Evolutionary conservation across 352 stramenopile species (phyloP).

Genomic region (Pythium coloratum): DNA sequence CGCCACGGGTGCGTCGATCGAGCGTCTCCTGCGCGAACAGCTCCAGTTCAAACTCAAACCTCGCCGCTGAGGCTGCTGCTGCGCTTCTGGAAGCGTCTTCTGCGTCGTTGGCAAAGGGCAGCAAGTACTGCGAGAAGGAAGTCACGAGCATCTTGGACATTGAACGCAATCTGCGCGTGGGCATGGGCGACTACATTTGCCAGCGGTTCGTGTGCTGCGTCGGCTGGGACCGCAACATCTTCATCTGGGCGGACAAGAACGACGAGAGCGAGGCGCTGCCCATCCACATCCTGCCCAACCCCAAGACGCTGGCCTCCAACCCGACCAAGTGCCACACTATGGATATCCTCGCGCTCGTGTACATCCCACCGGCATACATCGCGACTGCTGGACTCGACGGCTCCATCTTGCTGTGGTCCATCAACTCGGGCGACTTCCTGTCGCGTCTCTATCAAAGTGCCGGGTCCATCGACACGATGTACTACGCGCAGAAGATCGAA

Average conservation of each 20-base stretch:
- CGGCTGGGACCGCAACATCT: conserved; percentile 82
- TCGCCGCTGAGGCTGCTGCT: not conserved
- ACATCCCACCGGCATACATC: conserved; percentile 71
- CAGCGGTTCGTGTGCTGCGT: conserved; percentile 81
- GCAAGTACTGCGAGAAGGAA: conserved; percentile 70
- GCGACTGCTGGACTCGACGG: conserved; percentile 68
- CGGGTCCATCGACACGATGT: conserved; percentile 67
- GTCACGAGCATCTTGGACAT: conserved; percentile 83
- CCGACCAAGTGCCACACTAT: conserved; percentile 53
- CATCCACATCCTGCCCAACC: conserved; percentile 51
- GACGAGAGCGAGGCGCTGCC: conserved; percentile 69
- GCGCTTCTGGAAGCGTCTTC: conserved; percentile 13
- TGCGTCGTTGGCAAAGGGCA: conserved; percentile 8
- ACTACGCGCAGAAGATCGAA: conserved; percentile 70
- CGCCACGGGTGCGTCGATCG: conserved; percentile 7
- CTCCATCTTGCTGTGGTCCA: conserved; percentile 73
- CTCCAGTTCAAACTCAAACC: not conserved
- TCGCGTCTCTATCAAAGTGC: conserved; percentile 57
- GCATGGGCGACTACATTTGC: conserved; percentile 83
- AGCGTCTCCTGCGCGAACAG: not conserved
- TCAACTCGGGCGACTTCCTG: conserved; percentile 76
- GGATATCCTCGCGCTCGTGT: conserved; percentile 68
- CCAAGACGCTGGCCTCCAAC: conserved; percentile 29
- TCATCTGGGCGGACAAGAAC: conserved; percentile 84
- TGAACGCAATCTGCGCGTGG: conserved; percentile 72